Evolutionary conservation across 164 flowering plant species (phyloP).

Genomic region (Tinospora cordifolia): DNA sequence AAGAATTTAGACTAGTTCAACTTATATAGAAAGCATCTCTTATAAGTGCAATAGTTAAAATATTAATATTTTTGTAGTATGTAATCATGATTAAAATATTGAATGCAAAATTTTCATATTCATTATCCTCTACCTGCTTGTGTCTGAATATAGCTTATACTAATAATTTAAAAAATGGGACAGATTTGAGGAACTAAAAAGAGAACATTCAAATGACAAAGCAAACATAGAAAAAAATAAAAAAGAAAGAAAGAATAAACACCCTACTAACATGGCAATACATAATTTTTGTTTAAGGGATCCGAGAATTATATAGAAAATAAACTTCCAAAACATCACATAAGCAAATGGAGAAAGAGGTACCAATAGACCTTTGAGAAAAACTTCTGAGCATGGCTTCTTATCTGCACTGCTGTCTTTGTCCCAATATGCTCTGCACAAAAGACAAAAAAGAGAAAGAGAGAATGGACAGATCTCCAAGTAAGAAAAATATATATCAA

Average conservation of each 20-base stretch:
- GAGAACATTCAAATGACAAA: background rate
- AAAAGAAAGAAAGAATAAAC: no score
- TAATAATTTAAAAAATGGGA: background rate
- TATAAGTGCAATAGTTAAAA: no score
- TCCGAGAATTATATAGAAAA: background rate
- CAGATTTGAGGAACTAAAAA: background rate
- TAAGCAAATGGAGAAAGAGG: constrained; percentile 27
- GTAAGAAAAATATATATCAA: constrained; percentile 19
- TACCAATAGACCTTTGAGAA: constrained; percentile 81
- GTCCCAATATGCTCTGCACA: constrained; percentile 91
- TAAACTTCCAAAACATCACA: background rate
- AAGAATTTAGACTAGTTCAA: no score
- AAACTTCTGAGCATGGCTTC: constrained; percentile 99
- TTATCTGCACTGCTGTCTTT: constrained; percentile 96
- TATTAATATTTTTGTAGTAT: no score
- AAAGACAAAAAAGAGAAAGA: constrained; percentile 21
- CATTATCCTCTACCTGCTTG: background rate
- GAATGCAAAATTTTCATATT: background rate
- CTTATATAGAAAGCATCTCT: no score
- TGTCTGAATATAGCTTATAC: background rate
- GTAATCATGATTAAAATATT: no score
- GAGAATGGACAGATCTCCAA: constrained; percentile 20
- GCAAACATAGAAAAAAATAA: no score
- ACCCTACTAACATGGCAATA: background rate
- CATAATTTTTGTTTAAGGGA: constrained; percentile 1